Conservation (phyloP, 1,284 basidiomycete species). For the Cryptococcus floricola region DNA sequence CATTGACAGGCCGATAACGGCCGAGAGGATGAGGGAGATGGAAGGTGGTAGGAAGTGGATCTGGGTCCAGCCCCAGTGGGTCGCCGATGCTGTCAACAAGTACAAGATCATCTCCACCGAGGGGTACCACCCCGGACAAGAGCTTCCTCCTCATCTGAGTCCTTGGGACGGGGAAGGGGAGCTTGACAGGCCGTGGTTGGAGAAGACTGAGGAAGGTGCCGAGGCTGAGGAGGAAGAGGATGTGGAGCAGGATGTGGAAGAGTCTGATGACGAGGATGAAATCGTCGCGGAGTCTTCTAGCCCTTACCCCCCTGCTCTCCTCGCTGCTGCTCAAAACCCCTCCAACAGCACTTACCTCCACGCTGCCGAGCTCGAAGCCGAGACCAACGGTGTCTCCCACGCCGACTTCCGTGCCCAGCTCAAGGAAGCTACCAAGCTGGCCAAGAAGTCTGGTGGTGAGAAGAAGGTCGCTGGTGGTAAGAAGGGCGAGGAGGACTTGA, state of each 20-base stretch:
- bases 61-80: conserved; percentile 96
- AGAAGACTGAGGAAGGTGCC: conserved; percentile 50
- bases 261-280: conserved; percentile 48
- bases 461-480: conserved; percentile 16
- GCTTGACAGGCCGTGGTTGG: conserved; percentile 56
- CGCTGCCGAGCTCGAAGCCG: conserved; percentile 89
- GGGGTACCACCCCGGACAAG: conserved; percentile 78
- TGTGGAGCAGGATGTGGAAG: conserved; percentile 42
- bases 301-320: conserved; percentile 51
- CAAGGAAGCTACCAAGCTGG: conserved; percentile 60
- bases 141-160: conserved; percentile 90
- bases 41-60: conserved; percentile 68
- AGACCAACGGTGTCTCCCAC: conserved; percentile 80
- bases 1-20: conserved; percentile 76
- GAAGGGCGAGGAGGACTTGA: conserved; percentile 74
- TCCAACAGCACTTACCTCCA: conserved; percentile 69
- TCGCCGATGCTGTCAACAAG: conserved; percentile 91
- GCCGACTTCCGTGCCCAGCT: conserved; percentile 78
- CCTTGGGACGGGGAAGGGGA: conserved; percentile 82
- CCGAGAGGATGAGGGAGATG: conserved; percentile 57
- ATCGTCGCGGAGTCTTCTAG: conserved; percentile 36
- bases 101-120: conserved; percentile 80
- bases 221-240: conserved; percentile 48
- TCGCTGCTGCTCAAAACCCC: conserved; percentile 58
- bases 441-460: conserved; percentile 47